Evolutionary conservation across 2,329 filamentous ascomycete genomes (phyloP), one percentile per base, ranked within the genome.

Genomic region (Aspergillus puulaauensis): DNA sequence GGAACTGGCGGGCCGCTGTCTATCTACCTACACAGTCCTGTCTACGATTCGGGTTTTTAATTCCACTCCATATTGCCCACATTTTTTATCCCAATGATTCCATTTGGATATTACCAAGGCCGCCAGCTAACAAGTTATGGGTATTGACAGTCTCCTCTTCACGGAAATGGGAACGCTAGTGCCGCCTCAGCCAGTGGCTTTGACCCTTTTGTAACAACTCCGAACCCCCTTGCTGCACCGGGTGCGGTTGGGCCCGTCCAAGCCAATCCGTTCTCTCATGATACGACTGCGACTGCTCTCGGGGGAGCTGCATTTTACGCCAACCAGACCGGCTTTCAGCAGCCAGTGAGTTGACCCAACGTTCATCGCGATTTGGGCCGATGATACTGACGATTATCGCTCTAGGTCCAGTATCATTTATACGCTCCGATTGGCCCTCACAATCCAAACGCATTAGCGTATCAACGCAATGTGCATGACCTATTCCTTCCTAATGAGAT

Each of bases 401-500:
- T 27, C 14, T 60, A 89, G 86, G 83, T 92, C 6, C 90, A 93
- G 79, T 96, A 97, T 72, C 95, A 99, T 73, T 83, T 96, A 12
- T 99, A 99, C 73, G 90, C 91, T 33, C 92, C 93, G 0, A 84
- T 93, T 56, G 91, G 91, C 6, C 87, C 90, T n/a, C 85, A 92
- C 70, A 85, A 87, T 59, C 90, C 93, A 61, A 91, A 91, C 62
- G 81, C 96, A 31, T 81, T 90, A 64, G 86, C 89, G 3, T 96
- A 96, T 70, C 93, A 99, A 71, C 86, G 91, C 58, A 88, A 89
- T 57, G 87, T 90, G 2, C 91, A 96, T 69, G 93, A 98, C 70
- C 90, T 98, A 64, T 99, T 99, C 74, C 84, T 98, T 43, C 86
- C 91, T 0, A 93, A 96, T 68, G 87, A 91, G 58, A 76, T 96